Evolutionary conservation across 1,139 yeast genomes (phyloP).

Genomic region (Saccharomycopsis hybrid): DNA sequence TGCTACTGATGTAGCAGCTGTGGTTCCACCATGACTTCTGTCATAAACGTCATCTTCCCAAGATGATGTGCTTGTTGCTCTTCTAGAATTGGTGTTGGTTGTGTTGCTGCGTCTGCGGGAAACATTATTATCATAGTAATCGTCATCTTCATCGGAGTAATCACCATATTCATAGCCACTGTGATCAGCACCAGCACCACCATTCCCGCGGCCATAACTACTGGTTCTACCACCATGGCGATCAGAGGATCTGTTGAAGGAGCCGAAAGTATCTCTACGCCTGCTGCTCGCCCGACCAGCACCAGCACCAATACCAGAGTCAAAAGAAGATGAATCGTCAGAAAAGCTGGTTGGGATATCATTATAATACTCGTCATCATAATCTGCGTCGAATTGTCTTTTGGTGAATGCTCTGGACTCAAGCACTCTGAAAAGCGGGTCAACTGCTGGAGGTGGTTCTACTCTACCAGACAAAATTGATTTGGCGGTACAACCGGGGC

Average conservation of each 20-base stretch:
- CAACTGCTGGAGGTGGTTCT: conserved; percentile 92
- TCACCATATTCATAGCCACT: conserved; percentile 37
- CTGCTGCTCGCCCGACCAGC: no score
- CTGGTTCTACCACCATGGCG: no score
- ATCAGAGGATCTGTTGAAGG: conserved; percentile 5
- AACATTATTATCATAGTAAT: conserved; percentile 21
- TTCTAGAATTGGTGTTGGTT: conserved; percentile 23
- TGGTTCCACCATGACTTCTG: conserved; percentile 28
- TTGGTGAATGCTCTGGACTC: conserved; percentile 80
- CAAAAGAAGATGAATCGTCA: conserved; percentile 12
- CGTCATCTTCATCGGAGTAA: conserved; percentile 28
- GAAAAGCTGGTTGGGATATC: conserved; percentile 29
- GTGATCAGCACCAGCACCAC: no score
- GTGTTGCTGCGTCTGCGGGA: conserved; percentile 17
- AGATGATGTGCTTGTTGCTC: conserved; percentile 32
- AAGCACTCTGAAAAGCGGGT: conserved; percentile 76
- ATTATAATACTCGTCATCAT: conserved; percentile 27
- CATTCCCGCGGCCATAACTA: conserved; percentile 32
- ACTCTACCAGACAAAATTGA: conserved; percentile 77
- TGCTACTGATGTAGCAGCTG: no score
- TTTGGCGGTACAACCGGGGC: conserved; percentile 79
- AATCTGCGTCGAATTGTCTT: conserved; percentile 28
- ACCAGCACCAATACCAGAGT: no score
- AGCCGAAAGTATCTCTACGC: conserved; percentile 26
- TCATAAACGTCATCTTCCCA: conserved; percentile 90